Conservation (phyloP, 2,329 filamentous ascomycete genomes). For the Aspergillus pseudoviridinutans region DNA sequence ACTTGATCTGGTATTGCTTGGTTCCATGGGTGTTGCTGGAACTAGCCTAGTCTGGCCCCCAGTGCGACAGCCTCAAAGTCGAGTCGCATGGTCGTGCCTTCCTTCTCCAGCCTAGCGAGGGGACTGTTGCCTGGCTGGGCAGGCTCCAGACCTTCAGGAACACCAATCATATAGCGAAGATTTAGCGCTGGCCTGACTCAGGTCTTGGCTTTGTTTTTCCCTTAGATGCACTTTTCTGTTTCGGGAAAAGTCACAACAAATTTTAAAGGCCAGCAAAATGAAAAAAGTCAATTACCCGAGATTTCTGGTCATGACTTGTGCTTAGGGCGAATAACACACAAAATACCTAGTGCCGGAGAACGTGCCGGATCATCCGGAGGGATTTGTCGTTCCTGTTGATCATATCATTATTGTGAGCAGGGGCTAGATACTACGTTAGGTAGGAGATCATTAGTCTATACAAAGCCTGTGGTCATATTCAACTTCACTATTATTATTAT, state of each 20-base stretch:
- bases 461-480: background rate
- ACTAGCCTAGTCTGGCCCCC: background rate
- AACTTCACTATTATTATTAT: background rate
- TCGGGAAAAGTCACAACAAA: background rate
- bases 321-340: background rate
- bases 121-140: background rate
- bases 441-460: too few species aligned
- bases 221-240: background rate
- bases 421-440: too few species aligned
- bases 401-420: background rate
- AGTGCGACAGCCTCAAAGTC: background rate
- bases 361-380: background rate
- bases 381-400: background rate
- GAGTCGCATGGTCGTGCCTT: background rate
- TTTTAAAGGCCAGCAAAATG: too few species aligned
- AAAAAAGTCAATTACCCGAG: background rate
- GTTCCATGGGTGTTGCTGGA: background rate
- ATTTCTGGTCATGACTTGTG: background rate
- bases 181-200: background rate
- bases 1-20: background rate
- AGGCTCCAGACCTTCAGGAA: constrained; percentile 9
- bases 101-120: constrained; percentile 6
- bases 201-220: background rate
- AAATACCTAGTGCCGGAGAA: background rate
- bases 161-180: constrained; percentile 11